Percentiles rank a stretch among this genome's conserved stretches.
These are phyloP conservation scores for Rhynchospora tenuis DNA, from an alignment of 176 grass and related monocot genomes.

Conservation along the genomic window DNA sequence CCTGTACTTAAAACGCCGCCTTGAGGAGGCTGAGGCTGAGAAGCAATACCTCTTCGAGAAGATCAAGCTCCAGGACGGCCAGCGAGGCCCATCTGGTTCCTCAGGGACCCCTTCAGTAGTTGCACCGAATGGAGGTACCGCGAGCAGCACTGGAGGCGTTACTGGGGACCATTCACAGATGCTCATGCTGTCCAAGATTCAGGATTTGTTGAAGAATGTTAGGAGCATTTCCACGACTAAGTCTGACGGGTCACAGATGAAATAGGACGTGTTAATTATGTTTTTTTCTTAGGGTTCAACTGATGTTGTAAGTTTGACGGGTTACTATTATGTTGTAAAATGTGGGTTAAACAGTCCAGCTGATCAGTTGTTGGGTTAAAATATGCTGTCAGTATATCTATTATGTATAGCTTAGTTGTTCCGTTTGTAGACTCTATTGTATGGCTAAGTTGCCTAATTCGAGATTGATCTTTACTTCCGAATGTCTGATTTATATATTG, in stretches of 20 bases:
- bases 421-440: not conserved
- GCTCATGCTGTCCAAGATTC: conserved; percentile 76
- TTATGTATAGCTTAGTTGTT: conserved; percentile 36
- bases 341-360: not conserved
- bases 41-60: conserved; percentile 71
- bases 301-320: conserved; percentile 29
- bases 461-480: not conserved
- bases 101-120: conserved; percentile 7
- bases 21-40: conserved; percentile 91
- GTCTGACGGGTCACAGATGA: conserved; percentile 44
- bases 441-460: not conserved
- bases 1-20: conserved; percentile 63
- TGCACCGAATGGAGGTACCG: conserved; percentile 9
- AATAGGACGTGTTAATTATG: conserved; percentile 7
- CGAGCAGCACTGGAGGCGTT: conserved; percentile 10
- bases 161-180: conserved; percentile 31
- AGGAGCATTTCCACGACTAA: conserved; percentile 32
- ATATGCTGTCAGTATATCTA: not conserved
- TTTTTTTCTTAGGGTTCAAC: not conserved
- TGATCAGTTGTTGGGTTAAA: conserved; percentile 16
- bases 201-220: conserved; percentile 81
- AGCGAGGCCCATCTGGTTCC: conserved; percentile 15
- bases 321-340: not conserved
- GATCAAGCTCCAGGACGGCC: conserved; percentile 80
- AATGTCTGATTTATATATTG: conserved; percentile 6